Percentiles rank a stretch among this genome's conserved stretches.
These are phyloP conservation scores for Phanerodontia chrysosporium DNA, from an alignment of 768 basidiomycete genomes.

Conservation along the genomic window DNA sequence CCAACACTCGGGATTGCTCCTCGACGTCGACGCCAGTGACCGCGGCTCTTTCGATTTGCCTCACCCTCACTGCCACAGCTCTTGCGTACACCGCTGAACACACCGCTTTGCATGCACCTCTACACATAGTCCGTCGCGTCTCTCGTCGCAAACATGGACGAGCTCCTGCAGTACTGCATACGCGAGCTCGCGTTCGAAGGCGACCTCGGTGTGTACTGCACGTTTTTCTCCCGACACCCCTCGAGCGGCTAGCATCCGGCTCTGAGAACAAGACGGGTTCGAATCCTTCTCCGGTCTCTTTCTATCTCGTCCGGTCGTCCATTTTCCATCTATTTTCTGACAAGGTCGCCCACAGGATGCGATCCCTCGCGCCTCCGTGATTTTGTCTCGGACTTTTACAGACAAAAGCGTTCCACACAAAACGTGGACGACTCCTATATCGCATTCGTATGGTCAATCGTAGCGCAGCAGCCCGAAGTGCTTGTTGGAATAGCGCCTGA, in stretches of 20 bases:
- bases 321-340: neutral
- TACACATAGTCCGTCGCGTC: neutral
- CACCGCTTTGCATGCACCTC: neutral
- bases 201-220: constrained; percentile 69
- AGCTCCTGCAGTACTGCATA: constrained; percentile 78
- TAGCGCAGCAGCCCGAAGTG: constrained; percentile 72
- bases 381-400: constrained; percentile 67
- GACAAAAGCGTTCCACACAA: constrained; percentile 39
- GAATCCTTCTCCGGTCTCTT: constrained; percentile 20
- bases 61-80: neutral
- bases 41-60: neutral
- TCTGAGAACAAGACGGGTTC: constrained; percentile 17
- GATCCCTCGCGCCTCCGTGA: constrained; percentile 65
- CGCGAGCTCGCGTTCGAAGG: constrained; percentile 89
- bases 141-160: constrained; percentile 54
- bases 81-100: neutral
- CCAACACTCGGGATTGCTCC: neutral
- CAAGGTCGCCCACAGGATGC: constrained; percentile 53
- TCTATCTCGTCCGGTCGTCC: neutral
- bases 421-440: constrained; percentile 71
- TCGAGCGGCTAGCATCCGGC: neutral
- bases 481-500: constrained; percentile 71
- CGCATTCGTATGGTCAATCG: constrained; percentile 77
- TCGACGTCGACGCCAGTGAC: neutral
- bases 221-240: constrained; percentile 1